phyloP scores from a whole-genome alignment of 805 yeast genomes.

The Candida schatavii region DNA sequence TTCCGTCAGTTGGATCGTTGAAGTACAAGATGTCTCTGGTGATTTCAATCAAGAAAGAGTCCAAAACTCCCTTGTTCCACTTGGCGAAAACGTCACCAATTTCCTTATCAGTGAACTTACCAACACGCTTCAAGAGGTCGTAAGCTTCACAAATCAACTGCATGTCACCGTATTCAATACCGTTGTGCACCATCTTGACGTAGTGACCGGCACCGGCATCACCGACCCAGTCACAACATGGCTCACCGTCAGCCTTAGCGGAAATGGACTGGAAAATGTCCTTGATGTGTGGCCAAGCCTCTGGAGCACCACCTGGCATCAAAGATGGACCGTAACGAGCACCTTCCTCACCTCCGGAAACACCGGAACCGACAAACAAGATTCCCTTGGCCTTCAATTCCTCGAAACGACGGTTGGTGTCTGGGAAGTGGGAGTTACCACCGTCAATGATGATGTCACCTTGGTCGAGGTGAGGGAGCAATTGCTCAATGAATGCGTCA shows the following conservation, averaged over 20 bases:
- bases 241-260: slow-evolving; percentile 97
- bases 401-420: slow-evolving; percentile 92
- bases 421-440: slow-evolving; percentile 99
- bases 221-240: slow-evolving; percentile 99
- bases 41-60: slow-evolving; percentile 94
- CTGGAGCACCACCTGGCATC: slow-evolving; percentile 99
- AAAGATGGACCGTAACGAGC: slow-evolving; percentile 98
- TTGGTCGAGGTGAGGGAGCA: slow-evolving; percentile 87
- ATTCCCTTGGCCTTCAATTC: slow-evolving; percentile 86
- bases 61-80: slow-evolving; percentile 98
- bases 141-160: slow-evolving; percentile 98
- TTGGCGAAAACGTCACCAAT: slow-evolving; percentile 86
- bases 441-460: slow-evolving; percentile 99
- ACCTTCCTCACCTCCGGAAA: slow-evolving; percentile 99
- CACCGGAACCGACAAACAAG: slow-evolving; percentile 97
- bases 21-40: slow-evolving; percentile 91
- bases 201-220: slow-evolving; percentile 99
- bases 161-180: slow-evolving; percentile 99
- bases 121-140: slow-evolving; percentile 92
- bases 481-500: slow-evolving; percentile 83
- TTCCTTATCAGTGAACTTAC: slow-evolving; percentile 86
- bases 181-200: slow-evolving; percentile 99
- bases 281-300: slow-evolving; percentile 99
- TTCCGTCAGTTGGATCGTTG: slow-evolving; percentile 83
- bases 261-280: slow-evolving; percentile 93